phyloP scores from a whole-genome alignment of 1,139 yeast species.

The Kluyveromyces sp. region DNA sequence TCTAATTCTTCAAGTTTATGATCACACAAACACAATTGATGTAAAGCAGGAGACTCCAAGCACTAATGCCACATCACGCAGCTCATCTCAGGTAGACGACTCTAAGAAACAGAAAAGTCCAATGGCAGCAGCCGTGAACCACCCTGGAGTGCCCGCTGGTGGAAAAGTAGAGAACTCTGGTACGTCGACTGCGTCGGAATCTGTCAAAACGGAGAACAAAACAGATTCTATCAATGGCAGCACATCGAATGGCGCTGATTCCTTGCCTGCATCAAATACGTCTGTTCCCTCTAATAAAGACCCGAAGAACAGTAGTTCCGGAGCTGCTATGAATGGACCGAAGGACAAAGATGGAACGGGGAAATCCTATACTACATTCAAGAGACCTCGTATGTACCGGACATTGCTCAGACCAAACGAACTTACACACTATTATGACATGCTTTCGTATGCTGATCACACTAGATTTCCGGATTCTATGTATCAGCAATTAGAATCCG shows the following conservation, averaged over 20 bases:
- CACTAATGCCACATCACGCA: not conserved
- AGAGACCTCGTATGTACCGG: slow-evolving; percentile 62
- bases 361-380: slow-evolving; percentile 25
- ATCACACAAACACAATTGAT: slow-evolving; percentile 49
- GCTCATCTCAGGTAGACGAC: not conserved
- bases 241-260: not conserved
- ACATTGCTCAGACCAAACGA: slow-evolving; percentile 77
- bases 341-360: slow-evolving; percentile 8
- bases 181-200: not conserved
- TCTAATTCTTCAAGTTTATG: slow-evolving; percentile 72
- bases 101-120: not conserved
- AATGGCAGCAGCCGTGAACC: not conserved
- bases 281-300: not conserved
- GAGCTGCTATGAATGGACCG: slow-evolving; percentile 4
- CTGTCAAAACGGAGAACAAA: not conserved
- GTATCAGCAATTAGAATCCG: slow-evolving; percentile 60
- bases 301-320: slow-evolving; percentile 1
- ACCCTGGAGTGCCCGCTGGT: not conserved
- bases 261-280: not conserved
- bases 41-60: slow-evolving; percentile 16
- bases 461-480: slow-evolving; percentile 63
- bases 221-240: not conserved
- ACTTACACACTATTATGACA: slow-evolving; percentile 73
- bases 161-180: not conserved
- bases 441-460: slow-evolving; percentile 78